Conservation (phyloP, 202 grass and related monocot genomes). For the Carex arenaria region DNA sequence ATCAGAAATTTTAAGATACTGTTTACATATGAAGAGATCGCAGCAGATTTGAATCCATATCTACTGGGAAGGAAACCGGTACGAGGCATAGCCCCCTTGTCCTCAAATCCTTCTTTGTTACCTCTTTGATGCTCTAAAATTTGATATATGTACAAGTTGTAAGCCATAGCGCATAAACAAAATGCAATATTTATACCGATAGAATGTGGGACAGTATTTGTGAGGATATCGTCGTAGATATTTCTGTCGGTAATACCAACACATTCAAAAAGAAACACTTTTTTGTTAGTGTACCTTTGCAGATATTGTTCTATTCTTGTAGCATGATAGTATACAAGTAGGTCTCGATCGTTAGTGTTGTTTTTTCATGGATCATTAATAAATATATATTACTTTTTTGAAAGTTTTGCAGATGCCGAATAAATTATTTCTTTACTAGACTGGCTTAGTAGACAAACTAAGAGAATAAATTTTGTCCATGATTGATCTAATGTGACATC, state of each 20-base stretch:
- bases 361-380: neutral
- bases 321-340: too few relatives aligned
- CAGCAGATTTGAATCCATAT: too few relatives aligned
- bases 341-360: neutral
- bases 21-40: too few relatives aligned
- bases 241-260: too few relatives aligned
- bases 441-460: neutral
- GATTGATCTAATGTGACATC: neutral
- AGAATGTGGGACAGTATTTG: too few relatives aligned
- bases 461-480: neutral
- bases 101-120: constrained; percentile 56
- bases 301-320: too few relatives aligned
- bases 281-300: too few relatives aligned
- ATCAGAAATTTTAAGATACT: too few relatives aligned
- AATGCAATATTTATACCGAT: neutral
- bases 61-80: constrained; percentile 50
- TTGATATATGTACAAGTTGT: neutral
- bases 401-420: too few relatives aligned
- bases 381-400: neutral
- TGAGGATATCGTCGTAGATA: too few relatives aligned
- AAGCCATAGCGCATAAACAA: neutral
- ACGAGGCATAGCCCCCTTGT: constrained; percentile 87
- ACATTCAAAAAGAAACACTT: too few relatives aligned
- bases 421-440: neutral
- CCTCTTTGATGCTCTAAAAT: constrained; percentile 28